Conservation (phyloP, 306 rosid genomes). For the Vigna nakashimae region DNA sequence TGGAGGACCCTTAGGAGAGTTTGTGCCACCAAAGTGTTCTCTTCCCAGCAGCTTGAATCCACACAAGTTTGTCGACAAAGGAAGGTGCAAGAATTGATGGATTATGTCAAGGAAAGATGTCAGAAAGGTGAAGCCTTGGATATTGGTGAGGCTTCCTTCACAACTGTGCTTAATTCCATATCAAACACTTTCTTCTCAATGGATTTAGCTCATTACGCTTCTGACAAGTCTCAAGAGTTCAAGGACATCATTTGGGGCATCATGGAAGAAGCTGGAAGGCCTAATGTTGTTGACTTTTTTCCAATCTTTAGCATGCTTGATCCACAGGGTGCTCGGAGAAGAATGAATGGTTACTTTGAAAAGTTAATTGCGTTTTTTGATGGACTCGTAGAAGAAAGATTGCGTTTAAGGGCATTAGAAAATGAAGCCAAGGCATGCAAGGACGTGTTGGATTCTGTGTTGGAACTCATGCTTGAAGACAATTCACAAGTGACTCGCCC, state of each 20-base stretch:
- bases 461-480: conserved; percentile 18
- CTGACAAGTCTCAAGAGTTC: conserved; percentile 29
- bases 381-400: conserved; percentile 33
- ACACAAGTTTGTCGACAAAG: conserved; percentile 26
- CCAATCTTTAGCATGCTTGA: conserved; percentile 44
- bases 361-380: conserved; percentile 21
- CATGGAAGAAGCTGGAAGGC: conserved; percentile 42
- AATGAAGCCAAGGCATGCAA: background rate
- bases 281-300: conserved; percentile 51
- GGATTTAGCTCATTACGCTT: conserved; percentile 33
- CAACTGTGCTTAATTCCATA: conserved; percentile 39
- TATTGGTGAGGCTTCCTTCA: conserved; percentile 44
- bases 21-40: conserved; percentile 40
- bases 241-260: conserved; percentile 37
- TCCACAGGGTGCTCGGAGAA: conserved; percentile 35
- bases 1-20: conserved; percentile 37
- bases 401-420: background rate
- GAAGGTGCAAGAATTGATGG: conserved; percentile 28
- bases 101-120: conserved; percentile 18
- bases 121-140: conserved; percentile 39
- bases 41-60: conserved; percentile 10
- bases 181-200: conserved; percentile 49
- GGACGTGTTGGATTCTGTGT: conserved; percentile 32
- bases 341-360: background rate
- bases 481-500: conserved; percentile 11